A percentile compares a stretch with the other conserved stretches of the same genome.
phyloP scores from a whole-genome alignment of 1,139 yeast genomes.

The Scheffersomyces quercinus region DNA sequence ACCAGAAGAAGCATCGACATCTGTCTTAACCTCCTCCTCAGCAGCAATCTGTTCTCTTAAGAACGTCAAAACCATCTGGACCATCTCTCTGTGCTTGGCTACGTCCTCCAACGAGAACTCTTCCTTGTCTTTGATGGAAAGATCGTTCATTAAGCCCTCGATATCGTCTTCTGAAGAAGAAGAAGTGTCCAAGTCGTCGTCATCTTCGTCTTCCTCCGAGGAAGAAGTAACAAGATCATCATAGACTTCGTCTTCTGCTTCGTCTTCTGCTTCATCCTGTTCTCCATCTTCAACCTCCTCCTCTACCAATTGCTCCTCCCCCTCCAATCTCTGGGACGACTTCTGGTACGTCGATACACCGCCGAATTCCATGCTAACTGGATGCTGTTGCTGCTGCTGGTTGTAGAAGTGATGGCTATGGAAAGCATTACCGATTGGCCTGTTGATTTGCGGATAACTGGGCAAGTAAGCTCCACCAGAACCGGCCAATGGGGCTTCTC shows the following conservation, averaged over 20 bases:
- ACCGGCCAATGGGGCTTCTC: conserved; percentile 1
- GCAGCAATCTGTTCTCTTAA: conserved; percentile 19
- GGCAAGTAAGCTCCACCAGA: conserved; percentile 17
- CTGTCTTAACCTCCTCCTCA: conserved; percentile 7
- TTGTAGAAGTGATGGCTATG: conserved; percentile 5
- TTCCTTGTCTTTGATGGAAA: conserved; percentile 17
- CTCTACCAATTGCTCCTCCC: conserved; percentile 12
- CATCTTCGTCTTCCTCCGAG: conserved; percentile 7
- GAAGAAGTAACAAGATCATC: conserved; percentile 2
- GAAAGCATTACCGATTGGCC: conserved; percentile 22
- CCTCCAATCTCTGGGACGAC: conserved; percentile 27
- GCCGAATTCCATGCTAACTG: conserved; percentile 34
- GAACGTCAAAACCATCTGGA: conserved; percentile 29
- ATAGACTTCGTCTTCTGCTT: conserved; percentile 4
- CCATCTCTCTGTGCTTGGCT: conserved; percentile 40
- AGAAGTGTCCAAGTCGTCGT: conserved; percentile 9
- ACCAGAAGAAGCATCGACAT: conserved; percentile 1
- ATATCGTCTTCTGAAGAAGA: conserved; percentile 12
- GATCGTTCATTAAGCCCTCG: conserved; percentile 19
- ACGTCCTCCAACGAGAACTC: conserved; percentile 29
- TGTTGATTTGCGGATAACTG: conserved; percentile 34
- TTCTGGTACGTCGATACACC: conserved; percentile 43
- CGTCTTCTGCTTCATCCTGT: conserved; percentile 3
- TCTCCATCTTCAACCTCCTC: conserved; percentile 10
- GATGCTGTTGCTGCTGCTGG: conserved; percentile 2